A percentile compares a stretch with the other conserved stretches of the same genome.
Evolutionary conservation across 1,139 yeast species (phyloP).

Genomic region (Protomyces macrosporus): DNA sequence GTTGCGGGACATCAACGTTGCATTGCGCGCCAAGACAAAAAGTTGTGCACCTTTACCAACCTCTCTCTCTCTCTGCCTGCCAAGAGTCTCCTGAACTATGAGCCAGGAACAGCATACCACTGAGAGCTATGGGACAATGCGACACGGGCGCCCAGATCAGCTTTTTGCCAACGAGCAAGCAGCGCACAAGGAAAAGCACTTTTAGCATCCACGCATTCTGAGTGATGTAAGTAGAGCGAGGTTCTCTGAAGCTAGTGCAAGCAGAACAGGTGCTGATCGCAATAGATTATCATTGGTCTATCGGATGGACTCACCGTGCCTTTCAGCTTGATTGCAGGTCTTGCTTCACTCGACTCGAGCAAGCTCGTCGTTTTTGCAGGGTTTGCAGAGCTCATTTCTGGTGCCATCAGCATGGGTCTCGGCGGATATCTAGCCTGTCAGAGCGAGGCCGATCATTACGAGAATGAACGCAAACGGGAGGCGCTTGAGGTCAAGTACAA

Average conservation of each 20-base stretch:
- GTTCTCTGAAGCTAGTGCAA: too few species aligned
- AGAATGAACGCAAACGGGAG: slow-evolving; percentile 56
- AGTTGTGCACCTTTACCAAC: not conserved
- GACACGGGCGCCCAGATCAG: too few species aligned
- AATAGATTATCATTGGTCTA: slow-evolving; percentile 68
- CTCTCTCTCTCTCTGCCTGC: not conserved
- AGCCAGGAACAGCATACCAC: too few species aligned
- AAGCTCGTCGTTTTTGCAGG: slow-evolving; percentile 79
- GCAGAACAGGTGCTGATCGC: not conserved
- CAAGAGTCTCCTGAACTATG: not conserved
- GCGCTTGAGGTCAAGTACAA: slow-evolving; percentile 49
- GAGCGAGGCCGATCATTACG: slow-evolving; percentile 62
- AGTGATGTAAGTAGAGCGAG: not conserved
- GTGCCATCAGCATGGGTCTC: slow-evolving; percentile 79
- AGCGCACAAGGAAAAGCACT: not conserved
- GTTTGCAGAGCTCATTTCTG: slow-evolving; percentile 76
- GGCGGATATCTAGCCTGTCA: slow-evolving; percentile 82
- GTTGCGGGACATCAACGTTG: too few species aligned
- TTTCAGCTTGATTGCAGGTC: slow-evolving; percentile 77
- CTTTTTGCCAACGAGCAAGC: not conserved
- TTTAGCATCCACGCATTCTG: not conserved
- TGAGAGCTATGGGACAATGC: too few species aligned
- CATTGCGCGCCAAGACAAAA: too few species aligned
- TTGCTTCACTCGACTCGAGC: slow-evolving; percentile 66
- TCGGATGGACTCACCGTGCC: slow-evolving; percentile 82